A percentile compares a stretch with the other conserved stretches of the same genome.
Conservation (phyloP, 768 basidiomycete genomes). For the Pilatotrama ljubarskyi region DNA sequence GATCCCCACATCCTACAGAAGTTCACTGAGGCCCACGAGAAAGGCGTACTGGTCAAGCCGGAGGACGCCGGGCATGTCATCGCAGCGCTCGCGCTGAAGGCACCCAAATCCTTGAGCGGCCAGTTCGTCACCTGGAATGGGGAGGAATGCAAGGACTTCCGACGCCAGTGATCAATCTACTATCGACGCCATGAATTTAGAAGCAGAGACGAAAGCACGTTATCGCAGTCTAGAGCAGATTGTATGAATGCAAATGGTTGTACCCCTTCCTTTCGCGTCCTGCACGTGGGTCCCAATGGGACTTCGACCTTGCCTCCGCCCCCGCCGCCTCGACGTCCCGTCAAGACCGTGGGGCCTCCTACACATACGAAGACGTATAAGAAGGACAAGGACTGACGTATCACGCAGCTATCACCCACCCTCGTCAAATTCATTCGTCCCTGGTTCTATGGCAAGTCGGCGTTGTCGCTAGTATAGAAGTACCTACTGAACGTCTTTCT, state of each 20-base stretch:
- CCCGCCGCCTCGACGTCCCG: too few species aligned
- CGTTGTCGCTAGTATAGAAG: too few species aligned
- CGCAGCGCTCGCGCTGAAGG: conserved; percentile 69
- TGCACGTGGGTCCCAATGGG: too few species aligned
- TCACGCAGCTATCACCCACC: too few species aligned
- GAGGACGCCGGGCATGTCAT: conserved; percentile 78
- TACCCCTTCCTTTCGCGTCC: too few species aligned
- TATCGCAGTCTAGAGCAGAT: background rate
- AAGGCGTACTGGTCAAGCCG: conserved; percentile 74
- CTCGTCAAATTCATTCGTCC: too few species aligned
- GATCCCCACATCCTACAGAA: conserved; percentile 49
- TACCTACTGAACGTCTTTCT: too few species aligned
- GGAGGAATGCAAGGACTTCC: conserved; percentile 62
- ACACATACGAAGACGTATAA: too few species aligned
- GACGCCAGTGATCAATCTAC: conserved; percentile 27
- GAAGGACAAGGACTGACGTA: too few species aligned
- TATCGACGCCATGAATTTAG: conserved; percentile 1
- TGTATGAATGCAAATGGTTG: background rate
- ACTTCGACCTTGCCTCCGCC: too few species aligned
- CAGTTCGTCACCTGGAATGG: conserved; percentile 82
- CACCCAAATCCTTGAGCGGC: conserved; percentile 64
- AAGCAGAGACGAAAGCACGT: background rate
- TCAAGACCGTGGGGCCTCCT: too few species aligned
- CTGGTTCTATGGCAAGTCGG: too few species aligned
- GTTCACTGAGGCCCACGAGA: conserved; percentile 58